Evolutionary conservation across 768 basidiomycete species (phyloP).

Genomic region (Podaxis sp.): DNA sequence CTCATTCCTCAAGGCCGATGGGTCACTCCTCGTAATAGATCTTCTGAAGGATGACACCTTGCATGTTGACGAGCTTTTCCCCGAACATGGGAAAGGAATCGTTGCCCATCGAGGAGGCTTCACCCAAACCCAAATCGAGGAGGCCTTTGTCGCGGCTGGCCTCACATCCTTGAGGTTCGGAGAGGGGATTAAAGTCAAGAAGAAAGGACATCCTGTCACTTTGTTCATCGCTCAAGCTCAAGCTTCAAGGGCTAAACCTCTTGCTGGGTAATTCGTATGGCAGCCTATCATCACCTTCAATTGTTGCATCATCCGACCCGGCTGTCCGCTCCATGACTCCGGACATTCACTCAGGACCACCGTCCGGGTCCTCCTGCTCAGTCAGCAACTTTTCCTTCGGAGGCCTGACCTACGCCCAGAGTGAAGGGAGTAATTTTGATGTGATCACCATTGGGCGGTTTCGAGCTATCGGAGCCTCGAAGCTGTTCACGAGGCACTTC

Average conservation of each 20-base stretch:
- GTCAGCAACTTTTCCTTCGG: background rate
- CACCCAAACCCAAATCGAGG: constrained; percentile 18
- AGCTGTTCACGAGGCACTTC: background rate
- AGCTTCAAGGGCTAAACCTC: constrained; percentile 10
- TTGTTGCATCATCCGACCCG: background rate
- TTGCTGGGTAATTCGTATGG: background rate
- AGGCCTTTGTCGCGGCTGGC: constrained; percentile 22
- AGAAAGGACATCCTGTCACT: constrained; percentile 16
- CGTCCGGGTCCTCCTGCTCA: background rate
- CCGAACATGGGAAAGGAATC: constrained; percentile 18
- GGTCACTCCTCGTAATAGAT: constrained; percentile 52
- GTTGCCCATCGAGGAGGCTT: constrained; percentile 29
- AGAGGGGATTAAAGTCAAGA: constrained; percentile 14
- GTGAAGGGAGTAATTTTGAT: too few species aligned
- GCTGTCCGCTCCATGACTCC: background rate
- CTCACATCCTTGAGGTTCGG: constrained; percentile 18
- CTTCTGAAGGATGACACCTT: constrained; percentile 28
- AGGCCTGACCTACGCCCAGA: too few species aligned
- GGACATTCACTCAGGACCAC: background rate
- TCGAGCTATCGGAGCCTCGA: background rate
- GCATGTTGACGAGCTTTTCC: constrained; percentile 16
- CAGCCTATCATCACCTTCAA: too few species aligned
- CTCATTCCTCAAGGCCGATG: constrained; percentile 50
- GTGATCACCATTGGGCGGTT: too few species aligned
- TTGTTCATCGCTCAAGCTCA: constrained; percentile 20